Evolutionary conservation across 345 rosid genomes (phyloP).

Genomic region (Aegle marmelos): DNA sequence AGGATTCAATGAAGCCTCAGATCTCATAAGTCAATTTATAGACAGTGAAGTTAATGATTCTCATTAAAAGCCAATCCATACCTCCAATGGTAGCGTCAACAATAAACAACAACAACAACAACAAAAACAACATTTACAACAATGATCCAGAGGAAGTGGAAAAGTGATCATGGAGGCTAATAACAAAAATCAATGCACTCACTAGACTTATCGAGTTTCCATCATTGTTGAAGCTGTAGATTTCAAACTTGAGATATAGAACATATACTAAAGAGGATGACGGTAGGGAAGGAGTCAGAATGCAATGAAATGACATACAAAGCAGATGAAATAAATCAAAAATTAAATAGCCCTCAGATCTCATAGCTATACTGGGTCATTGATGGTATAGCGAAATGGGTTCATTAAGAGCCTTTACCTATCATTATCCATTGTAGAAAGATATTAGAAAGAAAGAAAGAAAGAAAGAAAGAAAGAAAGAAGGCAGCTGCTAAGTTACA

Average conservation of each 20-base stretch:
- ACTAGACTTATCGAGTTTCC: not conserved
- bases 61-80: not conserved
- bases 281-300: no score
- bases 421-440: not conserved
- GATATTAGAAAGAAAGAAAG: not conserved
- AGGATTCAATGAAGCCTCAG: not conserved
- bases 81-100: not conserved
- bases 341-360: conserved; percentile 24
- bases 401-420: conserved; percentile 7
- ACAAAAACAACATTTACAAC: not conserved
- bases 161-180: not conserved
- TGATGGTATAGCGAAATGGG: conserved; percentile 2
- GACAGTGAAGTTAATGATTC: not conserved
- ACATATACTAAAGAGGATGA: no score
- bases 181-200: conserved; percentile 7
- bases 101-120: conserved; percentile 4
- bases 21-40: not conserved
- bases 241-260: not conserved
- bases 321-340: not conserved
- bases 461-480: no score
- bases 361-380: conserved; percentile 24
- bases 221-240: not conserved
- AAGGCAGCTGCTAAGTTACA: no score
- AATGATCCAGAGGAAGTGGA: not conserved
- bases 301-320: not conserved